A percentile compares a stretch with the other conserved stretches of the same genome.
Conservation (phyloP, 345 rosid species). For the Anastatica hierochuntica region DNA sequence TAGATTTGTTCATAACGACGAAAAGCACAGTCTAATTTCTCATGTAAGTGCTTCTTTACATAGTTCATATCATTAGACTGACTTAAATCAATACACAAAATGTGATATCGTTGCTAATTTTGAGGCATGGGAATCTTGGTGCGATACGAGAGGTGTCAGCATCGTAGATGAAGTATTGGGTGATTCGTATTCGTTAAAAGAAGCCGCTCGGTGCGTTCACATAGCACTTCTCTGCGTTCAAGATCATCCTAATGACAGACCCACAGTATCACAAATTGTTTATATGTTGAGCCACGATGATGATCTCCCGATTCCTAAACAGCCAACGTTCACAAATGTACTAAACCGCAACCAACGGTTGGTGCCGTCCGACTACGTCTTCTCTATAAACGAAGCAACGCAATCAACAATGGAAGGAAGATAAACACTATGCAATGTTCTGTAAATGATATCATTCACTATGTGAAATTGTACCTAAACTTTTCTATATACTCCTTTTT, state of each 20-base stretch:
- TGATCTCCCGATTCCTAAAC: not conserved
- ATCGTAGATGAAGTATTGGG: not conserved
- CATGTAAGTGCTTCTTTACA: not conserved
- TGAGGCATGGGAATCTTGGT: slow-evolving; percentile 15
- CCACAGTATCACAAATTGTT: not conserved
- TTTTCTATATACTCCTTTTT: too few species aligned
- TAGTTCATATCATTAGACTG: too few species aligned
- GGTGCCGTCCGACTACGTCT: not conserved
- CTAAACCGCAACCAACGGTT: not conserved
- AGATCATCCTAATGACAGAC: slow-evolving; percentile 3
- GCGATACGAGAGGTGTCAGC: not conserved
- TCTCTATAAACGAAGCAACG: not conserved
- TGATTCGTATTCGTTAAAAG: not conserved
- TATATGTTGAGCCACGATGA: slow-evolving; percentile 7
- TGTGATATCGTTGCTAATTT: not conserved
- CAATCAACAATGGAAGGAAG: slow-evolving; percentile 4
- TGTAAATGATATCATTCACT: too few species aligned
- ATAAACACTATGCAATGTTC: not conserved
- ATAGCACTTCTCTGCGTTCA: slow-evolving; percentile 16
- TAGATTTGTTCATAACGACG: not conserved
- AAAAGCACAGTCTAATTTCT: not conserved
- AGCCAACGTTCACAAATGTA: slow-evolving; percentile 12
- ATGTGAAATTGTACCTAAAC: too few species aligned
- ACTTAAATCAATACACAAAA: not conserved
- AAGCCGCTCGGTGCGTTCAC: not conserved